Evolutionary conservation across 2,329 filamentous ascomycete genomes (phyloP).

Genomic region (Botryotinia calthae): DNA sequence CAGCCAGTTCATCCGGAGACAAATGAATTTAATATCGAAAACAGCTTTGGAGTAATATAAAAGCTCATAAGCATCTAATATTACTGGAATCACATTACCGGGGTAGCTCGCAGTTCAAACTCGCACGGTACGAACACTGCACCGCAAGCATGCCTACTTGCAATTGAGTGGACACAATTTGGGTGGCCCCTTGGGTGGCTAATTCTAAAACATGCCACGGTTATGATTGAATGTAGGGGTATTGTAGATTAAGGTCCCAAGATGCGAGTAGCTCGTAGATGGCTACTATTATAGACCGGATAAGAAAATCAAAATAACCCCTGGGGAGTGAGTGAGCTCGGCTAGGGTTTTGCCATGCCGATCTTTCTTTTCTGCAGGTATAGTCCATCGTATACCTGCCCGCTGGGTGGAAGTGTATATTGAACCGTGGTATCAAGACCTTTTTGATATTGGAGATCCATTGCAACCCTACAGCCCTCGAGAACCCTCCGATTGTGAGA

Average conservation of each 20-base stretch:
- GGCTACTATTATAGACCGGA: background rate
- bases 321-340: background rate
- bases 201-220: background rate
- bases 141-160: background rate
- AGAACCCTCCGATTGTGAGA: background rate
- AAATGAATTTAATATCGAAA: constrained; percentile 2
- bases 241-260: background rate
- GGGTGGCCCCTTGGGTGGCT: background rate
- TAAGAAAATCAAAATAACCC: background rate
- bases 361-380: background rate
- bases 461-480: background rate
- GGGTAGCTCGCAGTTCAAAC: background rate
- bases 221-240: background rate
- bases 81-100: background rate
- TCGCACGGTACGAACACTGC: background rate
- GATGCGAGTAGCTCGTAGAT: background rate
- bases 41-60: background rate
- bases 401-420: background rate
- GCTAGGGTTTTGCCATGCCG: background rate
- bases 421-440: background rate
- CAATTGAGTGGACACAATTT: background rate
- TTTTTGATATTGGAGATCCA: background rate
- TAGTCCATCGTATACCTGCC: background rate
- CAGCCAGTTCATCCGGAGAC: background rate
- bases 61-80: background rate